Conservation (phyloP, 306 rosid species). For the Begonia loranthoides region DNA sequence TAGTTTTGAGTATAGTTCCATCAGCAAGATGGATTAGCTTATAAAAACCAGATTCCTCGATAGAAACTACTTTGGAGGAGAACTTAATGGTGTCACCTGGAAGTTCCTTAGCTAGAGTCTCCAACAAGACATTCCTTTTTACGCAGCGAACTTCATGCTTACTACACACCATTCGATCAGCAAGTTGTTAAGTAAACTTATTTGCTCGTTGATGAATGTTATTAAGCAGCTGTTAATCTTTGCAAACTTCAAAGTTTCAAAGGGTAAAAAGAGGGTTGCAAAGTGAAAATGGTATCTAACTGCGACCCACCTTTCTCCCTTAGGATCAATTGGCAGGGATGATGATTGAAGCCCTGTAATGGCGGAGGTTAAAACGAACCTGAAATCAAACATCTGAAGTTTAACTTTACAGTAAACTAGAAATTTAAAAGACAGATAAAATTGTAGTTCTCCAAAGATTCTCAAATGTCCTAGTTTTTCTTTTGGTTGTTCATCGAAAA, state of each 20-base stretch:
- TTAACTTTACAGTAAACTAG: no score
- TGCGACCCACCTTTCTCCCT: constrained; percentile 35
- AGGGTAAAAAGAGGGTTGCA: no score
- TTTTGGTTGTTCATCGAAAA: no score
- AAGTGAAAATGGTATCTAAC: no score
- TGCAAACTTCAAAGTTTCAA: no score
- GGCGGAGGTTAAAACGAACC: constrained; percentile 31
- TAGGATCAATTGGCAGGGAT: constrained; percentile 12
- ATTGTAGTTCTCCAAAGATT: no score
- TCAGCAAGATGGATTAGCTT: constrained; percentile 62
- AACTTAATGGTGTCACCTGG: constrained; percentile 51
- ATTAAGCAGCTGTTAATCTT: no score
- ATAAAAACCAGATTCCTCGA: constrained; percentile 39
- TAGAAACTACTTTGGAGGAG: constrained; percentile 57
- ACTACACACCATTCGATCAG: constrained; percentile 12
- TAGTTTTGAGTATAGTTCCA: constrained; percentile 44
- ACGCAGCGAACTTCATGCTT: constrained; percentile 36
- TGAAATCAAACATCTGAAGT: constrained; percentile 13
- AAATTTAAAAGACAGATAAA: no score
- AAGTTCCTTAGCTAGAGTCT: constrained; percentile 50
- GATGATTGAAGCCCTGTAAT: constrained; percentile 33
- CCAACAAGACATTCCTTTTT: constrained; percentile 35
- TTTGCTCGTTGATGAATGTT: no score
- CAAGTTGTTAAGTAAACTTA: no score
- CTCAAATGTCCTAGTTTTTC: no score